Evolutionary conservation across 495 filamentous ascomycete species (phyloP).

Genomic region (Durotheca rogersii): DNA sequence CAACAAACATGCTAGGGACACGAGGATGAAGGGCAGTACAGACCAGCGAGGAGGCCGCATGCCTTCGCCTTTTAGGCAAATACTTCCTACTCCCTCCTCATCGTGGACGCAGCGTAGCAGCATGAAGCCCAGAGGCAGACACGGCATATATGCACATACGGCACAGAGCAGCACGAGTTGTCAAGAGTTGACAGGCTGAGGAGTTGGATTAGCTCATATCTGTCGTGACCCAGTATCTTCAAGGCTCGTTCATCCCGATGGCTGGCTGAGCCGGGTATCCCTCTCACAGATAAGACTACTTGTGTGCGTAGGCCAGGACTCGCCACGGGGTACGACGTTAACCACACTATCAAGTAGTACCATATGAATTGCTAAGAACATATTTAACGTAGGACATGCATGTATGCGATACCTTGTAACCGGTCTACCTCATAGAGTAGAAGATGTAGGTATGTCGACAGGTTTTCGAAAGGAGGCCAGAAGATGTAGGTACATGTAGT

Average conservation of each 20-base stretch:
- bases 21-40: conserved; percentile 12
- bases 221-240: conserved; percentile 13
- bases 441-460: too few species aligned
- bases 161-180: conserved; percentile 16
- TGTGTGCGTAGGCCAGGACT: conserved; percentile 2
- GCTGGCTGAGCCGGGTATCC: too few species aligned
- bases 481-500: too few species aligned
- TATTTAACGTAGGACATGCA: too few species aligned
- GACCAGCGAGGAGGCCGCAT: conserved; percentile 19
- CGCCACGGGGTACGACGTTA: conserved; percentile 26
- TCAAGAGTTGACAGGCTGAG: conserved; percentile 8
- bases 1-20: conserved; percentile 22
- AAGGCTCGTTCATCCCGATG: too few species aligned
- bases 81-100: too few species aligned
- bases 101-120: conserved; percentile 3
- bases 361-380: conserved; percentile 14
- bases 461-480: too few species aligned
- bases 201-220: conserved; percentile 9
- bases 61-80: conserved; percentile 17
- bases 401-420: too few species aligned
- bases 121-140: conserved; percentile 8
- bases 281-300: conserved; percentile 17
- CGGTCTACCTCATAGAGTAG: too few species aligned
- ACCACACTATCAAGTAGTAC: conserved; percentile 16
- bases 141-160: conserved; percentile 2